These are phyloP conservation scores for Aspergillus indologenus DNA, from an alignment of 495 filamentous ascomycete genomes.

Conservation along the genomic window DNA sequence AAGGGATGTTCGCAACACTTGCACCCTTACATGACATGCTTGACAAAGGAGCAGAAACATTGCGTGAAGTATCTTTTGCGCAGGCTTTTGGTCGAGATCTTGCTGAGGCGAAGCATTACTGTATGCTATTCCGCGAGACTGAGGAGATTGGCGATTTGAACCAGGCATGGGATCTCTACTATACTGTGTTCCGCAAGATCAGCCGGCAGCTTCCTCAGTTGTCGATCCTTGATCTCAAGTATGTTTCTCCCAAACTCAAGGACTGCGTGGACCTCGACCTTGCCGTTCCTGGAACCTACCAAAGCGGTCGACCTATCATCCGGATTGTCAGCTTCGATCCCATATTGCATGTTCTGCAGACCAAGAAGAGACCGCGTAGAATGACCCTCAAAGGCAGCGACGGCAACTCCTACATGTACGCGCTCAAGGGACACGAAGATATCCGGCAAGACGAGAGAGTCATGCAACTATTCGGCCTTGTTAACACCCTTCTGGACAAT, in stretches of 20 bases:
- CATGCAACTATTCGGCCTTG: conserved; percentile 97
- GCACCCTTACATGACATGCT: conserved; percentile 89
- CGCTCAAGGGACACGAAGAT: conserved; percentile 96
- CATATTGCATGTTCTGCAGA: conserved; percentile 86
- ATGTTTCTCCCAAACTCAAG: conserved; percentile 90
- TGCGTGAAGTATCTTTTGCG: conserved; percentile 95
- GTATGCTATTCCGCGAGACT: conserved; percentile 81
- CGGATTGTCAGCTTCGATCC: conserved; percentile 86
- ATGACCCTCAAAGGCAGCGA: conserved; percentile 86
- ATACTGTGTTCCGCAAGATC: conserved; percentile 94
- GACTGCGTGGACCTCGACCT: conserved; percentile 79
- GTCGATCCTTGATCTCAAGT: conserved; percentile 88
- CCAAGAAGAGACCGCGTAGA: conserved; percentile 92
- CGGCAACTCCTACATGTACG: conserved; percentile 77
- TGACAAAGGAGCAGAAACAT: conserved; percentile 83
- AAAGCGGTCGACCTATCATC: conserved; percentile 79
- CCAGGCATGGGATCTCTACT: conserved; percentile 98
- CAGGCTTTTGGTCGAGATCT: conserved; percentile 96
- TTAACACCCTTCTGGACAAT: conserved; percentile 87
- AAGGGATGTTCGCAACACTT: conserved; percentile 92
- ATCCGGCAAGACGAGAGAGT: conserved; percentile 98
- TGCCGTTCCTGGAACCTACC: conserved; percentile 91
- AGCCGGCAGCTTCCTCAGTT: conserved; percentile 88
- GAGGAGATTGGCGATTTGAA: conserved; percentile 91
- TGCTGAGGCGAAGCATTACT: conserved; percentile 91